Conservation (phyloP, 1,139 yeast species). For the Geotrichum bryndzae region DNA sequence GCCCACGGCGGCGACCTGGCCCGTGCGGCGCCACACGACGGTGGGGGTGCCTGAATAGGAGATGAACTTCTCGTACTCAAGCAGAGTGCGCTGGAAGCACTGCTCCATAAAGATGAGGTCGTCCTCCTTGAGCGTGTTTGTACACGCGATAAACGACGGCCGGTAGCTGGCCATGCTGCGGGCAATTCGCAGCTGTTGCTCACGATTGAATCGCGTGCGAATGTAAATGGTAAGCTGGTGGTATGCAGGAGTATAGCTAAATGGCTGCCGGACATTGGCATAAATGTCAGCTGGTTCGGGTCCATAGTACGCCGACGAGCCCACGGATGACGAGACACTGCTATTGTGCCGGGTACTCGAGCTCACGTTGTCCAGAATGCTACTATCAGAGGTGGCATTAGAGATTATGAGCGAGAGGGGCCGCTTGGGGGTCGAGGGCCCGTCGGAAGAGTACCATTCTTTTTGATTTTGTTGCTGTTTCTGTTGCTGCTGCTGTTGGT, state of each 20-base stretch:
- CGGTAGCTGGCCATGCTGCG: conserved; percentile 83
- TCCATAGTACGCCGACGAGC: neutral
- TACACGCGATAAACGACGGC: conserved; percentile 89
- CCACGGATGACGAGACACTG: neutral
- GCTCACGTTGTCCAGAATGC: neutral
- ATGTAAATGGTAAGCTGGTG: conserved; percentile 75
- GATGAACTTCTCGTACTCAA: conserved; percentile 80
- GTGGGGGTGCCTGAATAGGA: conserved; percentile 88
- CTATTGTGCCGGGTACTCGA: neutral
- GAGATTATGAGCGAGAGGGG: conserved; percentile 18
- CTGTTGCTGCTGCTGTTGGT: conserved; percentile 1
- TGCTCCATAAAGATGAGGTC: conserved; percentile 93
- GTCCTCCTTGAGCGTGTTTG: conserved; percentile 79
- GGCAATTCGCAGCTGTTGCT: conserved; percentile 75
- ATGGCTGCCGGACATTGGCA: conserved; percentile 46
- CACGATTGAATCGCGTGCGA: conserved; percentile 61
- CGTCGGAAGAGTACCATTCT: conserved; percentile 10
- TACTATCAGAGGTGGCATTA: neutral
- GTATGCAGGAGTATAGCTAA: conserved; percentile 83
- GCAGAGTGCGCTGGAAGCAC: conserved; percentile 81
- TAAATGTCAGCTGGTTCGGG: conserved; percentile 30
- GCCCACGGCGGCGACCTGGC: conserved; percentile 89
- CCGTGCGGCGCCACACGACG: conserved; percentile 89
- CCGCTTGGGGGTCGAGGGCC: conserved; percentile 11
- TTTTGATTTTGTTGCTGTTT: neutral